These are phyloP conservation scores for Lachnellula willkommii DNA, from an alignment of 2,329 filamentous ascomycete genomes.

Conservation along the genomic window DNA sequence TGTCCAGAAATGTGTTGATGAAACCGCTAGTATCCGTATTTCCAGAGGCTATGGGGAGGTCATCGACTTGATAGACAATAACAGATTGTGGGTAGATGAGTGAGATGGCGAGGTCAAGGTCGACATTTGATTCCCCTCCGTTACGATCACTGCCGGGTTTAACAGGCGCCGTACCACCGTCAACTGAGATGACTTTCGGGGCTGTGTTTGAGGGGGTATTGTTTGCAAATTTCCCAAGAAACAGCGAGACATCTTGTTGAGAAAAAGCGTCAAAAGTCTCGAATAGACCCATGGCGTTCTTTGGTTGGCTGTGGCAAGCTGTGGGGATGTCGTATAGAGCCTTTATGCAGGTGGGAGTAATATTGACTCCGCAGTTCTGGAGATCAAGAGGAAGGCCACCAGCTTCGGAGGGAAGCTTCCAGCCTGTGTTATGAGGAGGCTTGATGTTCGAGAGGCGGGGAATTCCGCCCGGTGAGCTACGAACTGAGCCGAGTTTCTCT, in stretches of 20 bases:
- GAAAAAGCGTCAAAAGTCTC: neutral
- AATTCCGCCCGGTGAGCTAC: neutral
- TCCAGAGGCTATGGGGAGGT: conserved; percentile 16
- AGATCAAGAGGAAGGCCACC: conserved; percentile 4
- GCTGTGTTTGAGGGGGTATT: neutral
- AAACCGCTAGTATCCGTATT: conserved; percentile 21
- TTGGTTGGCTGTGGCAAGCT: neutral
- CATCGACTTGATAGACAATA: conserved; percentile 40
- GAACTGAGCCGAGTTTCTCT: neutral
- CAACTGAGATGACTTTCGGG: neutral
- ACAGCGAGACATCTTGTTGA: neutral
- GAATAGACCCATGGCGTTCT: neutral
- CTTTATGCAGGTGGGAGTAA: conserved; percentile 21
- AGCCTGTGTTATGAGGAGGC: neutral
- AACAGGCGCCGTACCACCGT: neutral
- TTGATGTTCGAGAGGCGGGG: neutral
- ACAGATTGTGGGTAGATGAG: conserved; percentile 46
- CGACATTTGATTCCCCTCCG: conserved; percentile 34
- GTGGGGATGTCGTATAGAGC: conserved; percentile 32
- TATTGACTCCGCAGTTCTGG: conserved; percentile 14
- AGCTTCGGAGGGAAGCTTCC: conserved; percentile 1
- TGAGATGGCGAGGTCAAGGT: conserved; percentile 44
- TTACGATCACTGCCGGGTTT: neutral
- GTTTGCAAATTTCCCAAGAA: neutral
- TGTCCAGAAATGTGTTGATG: conserved; percentile 31